Evolutionary conservation across 2,329 filamentous ascomycete species (phyloP), one percentile per base, ranked within the genome.

Genomic region (Xenoacremonium recifei): DNA sequence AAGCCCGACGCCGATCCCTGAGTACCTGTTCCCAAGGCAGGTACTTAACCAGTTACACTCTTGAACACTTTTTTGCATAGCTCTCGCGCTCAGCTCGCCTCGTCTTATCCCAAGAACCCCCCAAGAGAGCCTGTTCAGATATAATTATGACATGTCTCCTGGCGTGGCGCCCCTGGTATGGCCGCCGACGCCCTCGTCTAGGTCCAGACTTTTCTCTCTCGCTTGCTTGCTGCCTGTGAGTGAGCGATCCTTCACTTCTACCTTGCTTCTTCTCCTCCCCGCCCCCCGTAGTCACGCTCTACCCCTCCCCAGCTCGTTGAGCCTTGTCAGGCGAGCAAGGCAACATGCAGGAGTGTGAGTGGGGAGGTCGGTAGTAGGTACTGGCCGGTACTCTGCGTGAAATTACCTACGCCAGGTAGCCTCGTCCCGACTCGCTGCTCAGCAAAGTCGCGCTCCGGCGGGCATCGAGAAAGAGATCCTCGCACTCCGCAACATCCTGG

Each of bases 381-480:
- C n/a, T n/a, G n/a, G n/a, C n/a, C n/a, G n/a, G n/a, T n/a, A n/a
- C n/a, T n/a, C n/a, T n/a, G n/a, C n/a, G n/a, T n/a, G n/a, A n/a
- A n/a, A 20, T 51, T 40, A 33, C 44, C 77, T 64, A 85, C 61
- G 74, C 74, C 53, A 89, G 74, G 68, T 84, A 91, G 46, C 75
- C 79, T 54, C 72, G 75, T 53, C 78, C 81, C 42, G 77, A 77
- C 67, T 82, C 81, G 61, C 78, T 69, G 50, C 67, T 71, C 57
- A 90, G 77, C 54, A 91, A 77, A 48, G 75, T 70, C 49, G 88
- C 87, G 65, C 88, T 92, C 54, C 87, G 80, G 60, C 83, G 82
- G 37, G 87, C 86, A 66, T 93, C 88, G 53, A 92, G 80, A 73
- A 93, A 92, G 37, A 93, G 71, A 59, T 89, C 86, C 64, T 91